Percentiles rank a stretch among this genome's conserved stretches.
Evolutionary conservation across 176 grass and related monocot species (phyloP).

Genomic region (Aechmea fasciata): DNA sequence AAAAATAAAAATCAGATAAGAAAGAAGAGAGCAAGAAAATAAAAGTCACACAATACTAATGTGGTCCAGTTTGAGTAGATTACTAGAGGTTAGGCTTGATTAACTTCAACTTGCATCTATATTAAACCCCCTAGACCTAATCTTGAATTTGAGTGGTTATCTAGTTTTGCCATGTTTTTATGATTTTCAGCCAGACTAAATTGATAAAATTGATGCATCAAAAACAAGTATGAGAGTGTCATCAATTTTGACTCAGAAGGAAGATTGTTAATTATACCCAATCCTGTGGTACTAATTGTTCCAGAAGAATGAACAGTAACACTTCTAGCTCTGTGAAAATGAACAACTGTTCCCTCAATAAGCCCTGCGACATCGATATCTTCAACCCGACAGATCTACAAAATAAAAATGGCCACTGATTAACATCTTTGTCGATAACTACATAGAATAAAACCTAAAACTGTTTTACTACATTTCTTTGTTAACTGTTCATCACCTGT

Average conservation of each 20-base stretch:
- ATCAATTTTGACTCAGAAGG: neutral
- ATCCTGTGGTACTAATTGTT: conserved; percentile 67
- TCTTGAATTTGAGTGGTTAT: no score
- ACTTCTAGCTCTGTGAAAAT: conserved; percentile 89
- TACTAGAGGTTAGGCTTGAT: no score
- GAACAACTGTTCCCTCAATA: conserved; percentile 84
- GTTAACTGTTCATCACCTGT: conserved; percentile 44
- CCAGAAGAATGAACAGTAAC: conserved; percentile 71
- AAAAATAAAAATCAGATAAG: no score
- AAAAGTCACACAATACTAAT: neutral
- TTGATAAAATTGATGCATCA: conserved; percentile 1
- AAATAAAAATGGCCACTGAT: conserved; percentile 11
- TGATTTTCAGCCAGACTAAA: neutral
- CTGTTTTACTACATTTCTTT: neutral
- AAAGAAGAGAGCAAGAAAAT: neutral
- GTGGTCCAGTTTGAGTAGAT: no score
- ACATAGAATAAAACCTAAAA: neutral
- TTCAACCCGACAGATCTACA: conserved; percentile 96
- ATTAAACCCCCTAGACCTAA: no score
- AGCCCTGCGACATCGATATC: conserved; percentile 93
- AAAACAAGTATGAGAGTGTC: neutral
- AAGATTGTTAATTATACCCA: conserved; percentile 38
- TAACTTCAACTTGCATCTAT: no score
- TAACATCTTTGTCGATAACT: conserved; percentile 5
- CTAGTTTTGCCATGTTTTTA: no score